Evolutionary conservation across 2,329 filamentous ascomycete genomes (phyloP).

Genomic region (Aspergillus hiratsukae): DNA sequence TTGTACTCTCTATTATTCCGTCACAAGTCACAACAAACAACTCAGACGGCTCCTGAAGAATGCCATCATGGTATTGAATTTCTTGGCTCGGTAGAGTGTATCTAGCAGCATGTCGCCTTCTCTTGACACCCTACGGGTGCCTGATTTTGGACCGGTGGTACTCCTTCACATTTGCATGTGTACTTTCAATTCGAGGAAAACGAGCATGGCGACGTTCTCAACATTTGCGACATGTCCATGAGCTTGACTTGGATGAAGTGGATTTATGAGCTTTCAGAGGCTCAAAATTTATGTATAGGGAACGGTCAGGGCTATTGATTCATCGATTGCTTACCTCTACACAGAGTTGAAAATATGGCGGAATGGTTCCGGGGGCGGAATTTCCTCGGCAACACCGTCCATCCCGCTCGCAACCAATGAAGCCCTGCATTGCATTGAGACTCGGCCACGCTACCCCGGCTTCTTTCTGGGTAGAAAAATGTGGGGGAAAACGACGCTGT

Average conservation of each 20-base stretch:
- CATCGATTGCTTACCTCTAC: not conserved
- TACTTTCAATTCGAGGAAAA: not conserved
- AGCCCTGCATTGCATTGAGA: not conserved
- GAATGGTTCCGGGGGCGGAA: conserved; percentile 24
- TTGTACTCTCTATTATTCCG: not conserved
- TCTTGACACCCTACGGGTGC: too few relatives aligned
- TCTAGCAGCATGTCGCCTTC: not conserved
- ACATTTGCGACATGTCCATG: not conserved
- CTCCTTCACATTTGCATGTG: not conserved
- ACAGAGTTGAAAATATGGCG: conserved; percentile 2
- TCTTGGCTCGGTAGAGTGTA: not conserved
- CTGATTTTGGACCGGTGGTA: not conserved
- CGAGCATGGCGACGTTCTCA: not conserved
- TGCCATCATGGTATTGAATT: not conserved
- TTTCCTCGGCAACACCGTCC: conserved; percentile 8
- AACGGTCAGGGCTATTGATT: not conserved
- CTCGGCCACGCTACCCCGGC: conserved; percentile 7
- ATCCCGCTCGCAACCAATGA: conserved; percentile 6
- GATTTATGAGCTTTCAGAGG: not conserved
- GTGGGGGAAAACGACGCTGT: conserved; percentile 3
- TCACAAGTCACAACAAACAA: not conserved
- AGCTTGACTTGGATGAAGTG: not conserved
- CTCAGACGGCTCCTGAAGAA: not conserved
- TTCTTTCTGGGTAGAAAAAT: conserved; percentile 1
- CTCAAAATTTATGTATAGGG: not conserved